A percentile compares a stretch with the other conserved stretches of the same genome.
Conservation (phyloP, 2,329 filamentous ascomycete genomes). For the Pseudogymnoascus verrucosus region DNA sequence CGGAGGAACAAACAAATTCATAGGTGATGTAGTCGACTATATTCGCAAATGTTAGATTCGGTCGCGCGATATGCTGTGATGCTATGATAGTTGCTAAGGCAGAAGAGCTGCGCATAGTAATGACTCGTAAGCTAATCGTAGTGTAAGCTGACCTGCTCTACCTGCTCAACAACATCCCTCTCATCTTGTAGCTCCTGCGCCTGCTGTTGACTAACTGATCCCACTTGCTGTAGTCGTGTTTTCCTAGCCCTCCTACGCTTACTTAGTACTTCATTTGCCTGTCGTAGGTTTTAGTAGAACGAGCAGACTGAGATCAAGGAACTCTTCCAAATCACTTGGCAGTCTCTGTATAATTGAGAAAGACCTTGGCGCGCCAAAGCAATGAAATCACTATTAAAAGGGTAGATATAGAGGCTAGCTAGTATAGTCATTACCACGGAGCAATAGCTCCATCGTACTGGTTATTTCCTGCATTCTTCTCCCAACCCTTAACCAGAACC, state of each 20-base stretch:
- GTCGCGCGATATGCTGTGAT: not conserved
- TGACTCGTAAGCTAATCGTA: not conserved
- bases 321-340: not conserved
- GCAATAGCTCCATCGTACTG: slow-evolving; percentile 4
- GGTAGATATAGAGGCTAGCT: not conserved
- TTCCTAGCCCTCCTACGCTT: no score
- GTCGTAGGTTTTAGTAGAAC: no score
- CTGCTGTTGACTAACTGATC: no score
- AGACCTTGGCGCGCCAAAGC: not conserved
- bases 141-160: no score
- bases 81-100: not conserved
- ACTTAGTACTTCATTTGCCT: no score
- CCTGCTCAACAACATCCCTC: no score
- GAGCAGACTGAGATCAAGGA: no score
- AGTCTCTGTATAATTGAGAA: not conserved
- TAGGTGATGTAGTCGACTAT: not conserved
- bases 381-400: not conserved
- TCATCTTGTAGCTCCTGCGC: no score
- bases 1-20: not conserved
- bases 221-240: no score
- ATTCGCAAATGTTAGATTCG: not conserved
- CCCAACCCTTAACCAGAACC: slow-evolving; percentile 13
- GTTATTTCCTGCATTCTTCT: slow-evolving; percentile 8
- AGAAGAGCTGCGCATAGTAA: not conserved
- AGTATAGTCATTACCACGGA: not conserved